Base-by-base conservation (phyloP, 2,329 filamentous ascomycete species). In the Metarhizium anisopliae region DNA sequence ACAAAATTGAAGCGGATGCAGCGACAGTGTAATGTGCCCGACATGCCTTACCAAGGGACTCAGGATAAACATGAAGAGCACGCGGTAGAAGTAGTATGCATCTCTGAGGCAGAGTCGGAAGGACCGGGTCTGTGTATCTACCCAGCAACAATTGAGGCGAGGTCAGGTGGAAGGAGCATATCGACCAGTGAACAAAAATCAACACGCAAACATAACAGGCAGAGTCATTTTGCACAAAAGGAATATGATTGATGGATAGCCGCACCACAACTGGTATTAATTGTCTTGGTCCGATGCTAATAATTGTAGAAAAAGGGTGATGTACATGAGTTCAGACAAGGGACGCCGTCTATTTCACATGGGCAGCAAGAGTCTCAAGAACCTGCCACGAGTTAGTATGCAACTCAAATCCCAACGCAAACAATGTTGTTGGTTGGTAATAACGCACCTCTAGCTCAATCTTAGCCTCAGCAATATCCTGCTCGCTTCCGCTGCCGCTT, bases 381-480 rank as follows among this genome's bases (percentile, higher is more conserved):
- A 93, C 87, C 88, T 92, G 52, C 35, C 47, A 51, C 8, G 16
- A 6, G 52, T 55, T 18, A 58, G 54, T 35, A 53, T 36, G 16
- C 11, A 6, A 18, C 32, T 38, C 18, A 20, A 35, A n/a, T 35
- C 4, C 35, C 38, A 25, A 49, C 14, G 7, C 10, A 7, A 25
- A 11, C 25, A 7, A 32, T 47, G 29, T 13, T n/a, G 1, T n/a
- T 25, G 25, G 25, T 11, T 25, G 4, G 6, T 4, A 20, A 47
- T 20, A 18, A 65, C 68, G 29, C 59, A 96, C 93, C 90, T 99
- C 94, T 66, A 99, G 78, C 83, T 97, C 93, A 73, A 99, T 93
- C 85, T 96, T 97, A 64, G 94, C 94, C 85, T 99, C 94, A 62
- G 93, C 93, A 76, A 97, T 89, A 70, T 97, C 94, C 78, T 91